These are phyloP conservation scores for Plasmodium reichenowi DNA, from an alignment of 169 alveolate genomes.

Conservation along the genomic window DNA sequence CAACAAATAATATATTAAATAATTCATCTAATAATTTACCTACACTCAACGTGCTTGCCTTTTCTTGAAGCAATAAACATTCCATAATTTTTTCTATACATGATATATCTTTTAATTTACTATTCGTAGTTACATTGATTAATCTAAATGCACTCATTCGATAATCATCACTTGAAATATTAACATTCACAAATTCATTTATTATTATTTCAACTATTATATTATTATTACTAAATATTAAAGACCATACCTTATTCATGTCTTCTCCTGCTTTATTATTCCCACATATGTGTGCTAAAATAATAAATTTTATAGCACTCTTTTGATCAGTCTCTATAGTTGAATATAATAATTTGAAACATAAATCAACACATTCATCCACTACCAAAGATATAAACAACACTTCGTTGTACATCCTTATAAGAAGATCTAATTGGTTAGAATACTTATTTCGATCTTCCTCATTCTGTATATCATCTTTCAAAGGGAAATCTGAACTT, in stretches of 20 bases:
- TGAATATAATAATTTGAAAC: constrained; percentile 77
- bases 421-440: constrained; percentile 38
- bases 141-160: constrained; percentile 69
- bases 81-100: constrained; percentile 68
- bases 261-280: constrained; percentile 76
- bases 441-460: neutral
- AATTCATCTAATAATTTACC: constrained; percentile 58
- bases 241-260: constrained; percentile 84
- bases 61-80: constrained; percentile 55
- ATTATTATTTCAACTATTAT: constrained; percentile 83
- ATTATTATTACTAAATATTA: constrained; percentile 85
- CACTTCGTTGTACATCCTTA: constrained; percentile 68
- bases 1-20: constrained; percentile 64
- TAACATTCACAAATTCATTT: constrained; percentile 78
- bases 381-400: constrained; percentile 52
- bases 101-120: constrained; percentile 64
- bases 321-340: constrained; percentile 84
- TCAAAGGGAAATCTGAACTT: neutral
- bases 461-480: neutral
- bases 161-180: constrained; percentile 52
- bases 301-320: constrained; percentile 80
- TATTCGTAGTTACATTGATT: constrained; percentile 47
- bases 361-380: constrained; percentile 63
- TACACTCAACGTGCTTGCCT: constrained; percentile 15
- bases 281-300: constrained; percentile 84